These are phyloP conservation scores for Epichloe aotearoae DNA, from an alignment of 2,329 filamentous ascomycete species.

Conservation along the genomic window DNA sequence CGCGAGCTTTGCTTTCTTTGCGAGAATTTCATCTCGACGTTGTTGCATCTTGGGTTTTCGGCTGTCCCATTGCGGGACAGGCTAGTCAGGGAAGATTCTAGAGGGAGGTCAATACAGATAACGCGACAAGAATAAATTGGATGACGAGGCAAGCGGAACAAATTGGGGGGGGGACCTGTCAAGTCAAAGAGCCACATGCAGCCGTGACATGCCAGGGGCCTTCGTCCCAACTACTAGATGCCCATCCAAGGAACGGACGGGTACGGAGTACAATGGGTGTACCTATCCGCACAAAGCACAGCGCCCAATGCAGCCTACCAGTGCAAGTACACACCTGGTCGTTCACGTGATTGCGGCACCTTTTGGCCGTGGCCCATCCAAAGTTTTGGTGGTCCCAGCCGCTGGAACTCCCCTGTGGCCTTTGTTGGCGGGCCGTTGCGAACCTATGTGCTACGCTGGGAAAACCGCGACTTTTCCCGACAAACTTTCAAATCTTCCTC, in stretches of 20 bases:
- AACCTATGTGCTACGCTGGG: constrained; percentile 14
- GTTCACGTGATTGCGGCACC: background rate
- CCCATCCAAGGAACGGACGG: too few relatives aligned
- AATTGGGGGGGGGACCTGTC: background rate
- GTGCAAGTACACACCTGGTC: background rate
- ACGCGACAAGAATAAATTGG: background rate
- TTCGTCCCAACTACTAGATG: too few relatives aligned
- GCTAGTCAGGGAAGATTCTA: constrained; percentile 7
- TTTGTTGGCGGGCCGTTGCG: constrained; percentile 4
- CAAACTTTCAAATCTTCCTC: constrained; percentile 27
- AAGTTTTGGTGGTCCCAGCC: background rate
- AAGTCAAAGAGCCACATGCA: too few relatives aligned
- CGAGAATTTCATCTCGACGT: constrained; percentile 89
- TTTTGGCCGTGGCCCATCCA: background rate
- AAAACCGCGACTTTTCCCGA: constrained; percentile 37
- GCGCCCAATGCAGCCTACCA: background rate
- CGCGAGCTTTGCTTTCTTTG: constrained; percentile 92
- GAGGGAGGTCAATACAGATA: background rate
- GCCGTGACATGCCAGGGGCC: too few relatives aligned
- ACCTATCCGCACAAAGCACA: too few relatives aligned
- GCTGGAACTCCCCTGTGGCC: constrained; percentile 1
- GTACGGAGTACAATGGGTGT: too few relatives aligned
- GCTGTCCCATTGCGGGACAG: constrained; percentile 35
- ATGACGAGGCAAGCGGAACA: background rate
- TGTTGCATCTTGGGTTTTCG: constrained; percentile 48